A percentile compares a stretch with the other conserved stretches of the same genome.
Conservation (phyloP, 73 alveolate species). For the Uronychia binucleata region DNA sequence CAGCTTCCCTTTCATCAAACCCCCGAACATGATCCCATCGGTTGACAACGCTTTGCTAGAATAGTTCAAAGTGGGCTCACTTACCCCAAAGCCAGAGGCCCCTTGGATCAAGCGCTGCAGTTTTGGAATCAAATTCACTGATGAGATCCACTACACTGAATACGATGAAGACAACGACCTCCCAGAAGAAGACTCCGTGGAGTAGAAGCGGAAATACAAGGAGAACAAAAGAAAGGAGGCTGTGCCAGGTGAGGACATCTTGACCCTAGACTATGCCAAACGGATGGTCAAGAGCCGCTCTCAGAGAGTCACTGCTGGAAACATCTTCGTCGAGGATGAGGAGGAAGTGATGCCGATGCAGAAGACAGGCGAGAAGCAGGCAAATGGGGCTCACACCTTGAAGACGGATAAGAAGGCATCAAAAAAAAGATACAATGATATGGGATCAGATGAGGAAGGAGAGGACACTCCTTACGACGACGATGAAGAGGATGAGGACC, state of each 20-base stretch:
- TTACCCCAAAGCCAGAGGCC: conserved; percentile 64
- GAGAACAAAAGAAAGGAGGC: background rate
- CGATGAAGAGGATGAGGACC: too few relatives aligned
- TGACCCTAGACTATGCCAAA: background rate
- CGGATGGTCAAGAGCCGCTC: background rate
- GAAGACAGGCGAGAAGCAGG: too few relatives aligned
- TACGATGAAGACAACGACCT: conserved; percentile 63
- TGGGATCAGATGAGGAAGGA: too few relatives aligned
- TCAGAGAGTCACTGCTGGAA: background rate
- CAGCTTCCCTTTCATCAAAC: conserved; percentile 68
- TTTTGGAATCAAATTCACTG: conserved; percentile 67
- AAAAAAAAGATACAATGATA: too few relatives aligned
- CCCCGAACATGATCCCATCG: conserved; percentile 78
- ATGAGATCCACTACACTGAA: conserved; percentile 59
- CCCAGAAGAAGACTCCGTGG: conserved; percentile 28
- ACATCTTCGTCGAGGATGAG: background rate
- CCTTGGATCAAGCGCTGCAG: conserved; percentile 69
- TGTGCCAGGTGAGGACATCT: background rate
- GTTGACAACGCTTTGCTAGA: conserved; percentile 59
- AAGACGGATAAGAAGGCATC: too few relatives aligned
- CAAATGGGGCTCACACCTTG: too few relatives aligned
- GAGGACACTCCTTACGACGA: too few relatives aligned
- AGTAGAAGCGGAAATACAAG: background rate
- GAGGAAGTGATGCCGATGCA: too few relatives aligned
- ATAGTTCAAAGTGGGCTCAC: conserved; percentile 42